A percentile compares a stretch with the other conserved stretches of the same genome.
Conservation (phyloP, 2,329 filamentous ascomycete genomes). For the Thielaviopsis populi region DNA sequence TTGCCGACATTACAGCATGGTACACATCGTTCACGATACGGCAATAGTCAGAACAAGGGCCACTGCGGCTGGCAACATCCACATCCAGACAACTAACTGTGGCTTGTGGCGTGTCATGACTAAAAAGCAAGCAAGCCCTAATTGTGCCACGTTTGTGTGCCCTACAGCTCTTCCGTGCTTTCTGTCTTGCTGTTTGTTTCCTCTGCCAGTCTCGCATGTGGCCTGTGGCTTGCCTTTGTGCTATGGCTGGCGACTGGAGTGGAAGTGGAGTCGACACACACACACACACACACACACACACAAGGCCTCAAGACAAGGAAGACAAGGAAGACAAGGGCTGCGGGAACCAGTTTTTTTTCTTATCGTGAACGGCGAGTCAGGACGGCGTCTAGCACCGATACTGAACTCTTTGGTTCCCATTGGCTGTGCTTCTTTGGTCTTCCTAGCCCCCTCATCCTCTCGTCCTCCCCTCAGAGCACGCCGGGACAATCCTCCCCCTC, state of each 20-base stretch:
- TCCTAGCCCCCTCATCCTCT: not conserved
- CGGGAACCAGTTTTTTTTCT: not conserved
- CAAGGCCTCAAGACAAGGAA: not conserved
- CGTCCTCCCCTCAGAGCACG: not conserved
- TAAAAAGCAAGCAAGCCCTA: not conserved
- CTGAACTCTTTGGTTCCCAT: not conserved
- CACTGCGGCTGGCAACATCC: not conserved
- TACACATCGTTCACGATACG: not conserved
- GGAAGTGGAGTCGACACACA: too few relatives aligned
- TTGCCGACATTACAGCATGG: not conserved
- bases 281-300: not conserved
- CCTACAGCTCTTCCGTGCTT: not conserved
- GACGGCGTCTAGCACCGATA: not conserved
- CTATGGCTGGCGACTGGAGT: not conserved
- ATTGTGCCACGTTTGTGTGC: not conserved
- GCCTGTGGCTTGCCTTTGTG: not conserved
- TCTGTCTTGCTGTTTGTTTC: not conserved
- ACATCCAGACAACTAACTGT: not conserved
- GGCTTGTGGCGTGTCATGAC: not conserved
- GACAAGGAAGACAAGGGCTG: not conserved
- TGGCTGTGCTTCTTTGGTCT: not conserved
- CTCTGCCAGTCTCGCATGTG: not conserved
- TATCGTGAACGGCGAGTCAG: not conserved
- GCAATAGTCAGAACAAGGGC: not conserved
- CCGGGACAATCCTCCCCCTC: not conserved